These are phyloP conservation scores for Colletotrichum tropicale DNA, from an alignment of 2,329 filamentous ascomycete genomes.

Conservation along the genomic window DNA sequence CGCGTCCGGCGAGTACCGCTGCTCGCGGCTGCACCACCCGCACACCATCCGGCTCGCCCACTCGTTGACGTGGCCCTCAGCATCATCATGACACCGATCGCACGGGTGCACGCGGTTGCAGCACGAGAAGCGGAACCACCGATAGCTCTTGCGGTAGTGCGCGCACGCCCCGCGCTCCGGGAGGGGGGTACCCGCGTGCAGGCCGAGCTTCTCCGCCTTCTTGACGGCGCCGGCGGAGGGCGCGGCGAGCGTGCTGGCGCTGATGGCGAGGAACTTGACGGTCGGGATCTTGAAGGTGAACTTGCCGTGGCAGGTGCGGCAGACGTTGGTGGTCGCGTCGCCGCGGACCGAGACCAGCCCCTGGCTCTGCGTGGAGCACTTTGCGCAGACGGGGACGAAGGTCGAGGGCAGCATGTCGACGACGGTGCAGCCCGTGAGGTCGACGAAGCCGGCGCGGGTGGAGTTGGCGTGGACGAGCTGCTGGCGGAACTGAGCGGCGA, in stretches of 20 bases:
- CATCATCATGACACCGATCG: slow-evolving; percentile 76
- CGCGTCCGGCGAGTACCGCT: slow-evolving; percentile 77
- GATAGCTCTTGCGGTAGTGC: slow-evolving; percentile 64
- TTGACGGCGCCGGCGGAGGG: slow-evolving; percentile 43
- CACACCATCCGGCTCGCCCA: slow-evolving; percentile 87
- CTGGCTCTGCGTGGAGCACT: slow-evolving; percentile 73
- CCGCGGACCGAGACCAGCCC: slow-evolving; percentile 77
- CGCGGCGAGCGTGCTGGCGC: slow-evolving; percentile 52
- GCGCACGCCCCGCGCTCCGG: slow-evolving; percentile 57
- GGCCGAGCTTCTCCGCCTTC: slow-evolving; percentile 58
- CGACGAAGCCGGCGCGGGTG: slow-evolving; percentile 78
- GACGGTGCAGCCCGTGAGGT: slow-evolving; percentile 75
- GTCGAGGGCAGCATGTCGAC: slow-evolving; percentile 80
- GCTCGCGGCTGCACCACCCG: slow-evolving; percentile 80
- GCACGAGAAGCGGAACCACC: slow-evolving; percentile 71
- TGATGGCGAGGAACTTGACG: slow-evolving; percentile 77
- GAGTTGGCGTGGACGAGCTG: slow-evolving; percentile 77
- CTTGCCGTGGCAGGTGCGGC: slow-evolving; percentile 78
- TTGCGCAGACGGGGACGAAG: slow-evolving; percentile 78
- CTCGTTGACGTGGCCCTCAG: slow-evolving; percentile 75
- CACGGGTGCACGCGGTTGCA: slow-evolving; percentile 64
- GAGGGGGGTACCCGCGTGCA: slow-evolving; percentile 61
- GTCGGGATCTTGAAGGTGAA: slow-evolving; percentile 83
- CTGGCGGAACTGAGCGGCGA: slow-evolving; percentile 63
- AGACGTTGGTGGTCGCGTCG: slow-evolving; percentile 75